These are phyloP conservation scores for Shiraia sp. DNA, from an alignment of 2,329 filamentous ascomycete genomes.

Conservation along the genomic window DNA sequence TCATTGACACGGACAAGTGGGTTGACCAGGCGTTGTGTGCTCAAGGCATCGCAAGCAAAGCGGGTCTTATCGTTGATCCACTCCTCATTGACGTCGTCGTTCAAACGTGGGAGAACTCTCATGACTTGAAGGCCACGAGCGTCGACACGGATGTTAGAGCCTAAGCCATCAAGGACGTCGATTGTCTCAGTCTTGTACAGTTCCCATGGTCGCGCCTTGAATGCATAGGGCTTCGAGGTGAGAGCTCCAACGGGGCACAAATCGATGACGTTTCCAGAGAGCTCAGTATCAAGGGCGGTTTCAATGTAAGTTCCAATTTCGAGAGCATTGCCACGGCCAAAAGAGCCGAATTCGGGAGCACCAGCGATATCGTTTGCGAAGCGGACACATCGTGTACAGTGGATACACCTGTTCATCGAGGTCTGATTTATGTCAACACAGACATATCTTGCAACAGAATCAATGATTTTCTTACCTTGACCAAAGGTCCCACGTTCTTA, in stretches of 20 bases:
- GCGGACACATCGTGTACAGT: slow-evolving; percentile 96
- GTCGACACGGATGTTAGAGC: slow-evolving; percentile 93
- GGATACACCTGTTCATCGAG: slow-evolving; percentile 99
- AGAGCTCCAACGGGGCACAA: slow-evolving; percentile 96
- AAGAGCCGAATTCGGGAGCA: slow-evolving; percentile 91
- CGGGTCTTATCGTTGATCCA: slow-evolving; percentile 99
- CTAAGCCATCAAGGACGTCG: slow-evolving; percentile 89
- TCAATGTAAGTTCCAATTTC: slow-evolving; percentile 99
- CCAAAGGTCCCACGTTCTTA: slow-evolving; percentile 96
- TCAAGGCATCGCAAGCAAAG: slow-evolving; percentile 94
- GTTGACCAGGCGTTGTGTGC: slow-evolving; percentile 93
- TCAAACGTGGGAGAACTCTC: slow-evolving; percentile 88
- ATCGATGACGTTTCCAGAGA: slow-evolving; percentile 97
- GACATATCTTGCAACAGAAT: not conserved
- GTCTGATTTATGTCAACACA: slow-evolving; percentile 58
- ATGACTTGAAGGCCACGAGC: slow-evolving; percentile 93
- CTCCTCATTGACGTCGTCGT: slow-evolving; percentile 98
- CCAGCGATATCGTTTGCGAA: slow-evolving; percentile 98
- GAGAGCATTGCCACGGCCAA: slow-evolving; percentile 93
- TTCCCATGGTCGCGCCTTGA: slow-evolving; percentile 96
- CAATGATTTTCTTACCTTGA: slow-evolving; percentile 64
- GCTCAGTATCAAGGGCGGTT: slow-evolving; percentile 87
- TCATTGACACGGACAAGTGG: slow-evolving; percentile 86
- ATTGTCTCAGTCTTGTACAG: slow-evolving; percentile 94
- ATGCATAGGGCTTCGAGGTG: slow-evolving; percentile 96